Conservation (phyloP, 768 basidiomycete species). For the Lactifluus piperatus region DNA sequence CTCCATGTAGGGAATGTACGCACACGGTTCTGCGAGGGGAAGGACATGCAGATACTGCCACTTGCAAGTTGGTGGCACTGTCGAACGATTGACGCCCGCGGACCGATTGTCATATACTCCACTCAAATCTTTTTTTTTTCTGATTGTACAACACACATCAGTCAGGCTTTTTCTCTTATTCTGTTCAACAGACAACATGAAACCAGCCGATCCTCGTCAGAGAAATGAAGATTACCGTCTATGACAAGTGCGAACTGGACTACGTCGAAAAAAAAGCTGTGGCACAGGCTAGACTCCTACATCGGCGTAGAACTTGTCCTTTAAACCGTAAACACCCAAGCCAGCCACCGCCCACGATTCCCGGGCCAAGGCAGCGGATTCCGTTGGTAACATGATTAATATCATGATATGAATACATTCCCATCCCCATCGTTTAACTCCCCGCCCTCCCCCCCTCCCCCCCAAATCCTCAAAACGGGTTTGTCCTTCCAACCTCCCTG, state of each 20-base stretch:
- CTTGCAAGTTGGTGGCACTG: no score
- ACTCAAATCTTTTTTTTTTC: background rate
- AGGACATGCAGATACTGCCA: no score
- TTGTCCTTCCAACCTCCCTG: background rate
- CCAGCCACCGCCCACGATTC: background rate
- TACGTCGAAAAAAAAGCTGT: background rate
- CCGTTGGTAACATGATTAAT: background rate
- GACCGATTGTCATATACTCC: background rate
- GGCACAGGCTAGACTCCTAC: background rate
- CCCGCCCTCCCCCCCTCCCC: background rate
- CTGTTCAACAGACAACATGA: background rate
- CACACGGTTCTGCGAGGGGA: no score
- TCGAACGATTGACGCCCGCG: background rate
- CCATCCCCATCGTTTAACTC: background rate
- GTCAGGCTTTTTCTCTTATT: background rate
- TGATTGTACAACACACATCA: no score
- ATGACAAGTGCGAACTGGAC: background rate
- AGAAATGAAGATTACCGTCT: background rate
- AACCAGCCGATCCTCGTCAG: background rate
- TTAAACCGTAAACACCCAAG: background rate
- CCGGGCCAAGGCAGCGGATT: background rate
- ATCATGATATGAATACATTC: background rate
- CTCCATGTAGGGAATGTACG: no score
- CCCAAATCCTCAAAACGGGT: background rate
- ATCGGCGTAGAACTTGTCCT: background rate